Base-by-base conservation (phyloP, 257 asterid species). In the Petunia axillaris region DNA sequence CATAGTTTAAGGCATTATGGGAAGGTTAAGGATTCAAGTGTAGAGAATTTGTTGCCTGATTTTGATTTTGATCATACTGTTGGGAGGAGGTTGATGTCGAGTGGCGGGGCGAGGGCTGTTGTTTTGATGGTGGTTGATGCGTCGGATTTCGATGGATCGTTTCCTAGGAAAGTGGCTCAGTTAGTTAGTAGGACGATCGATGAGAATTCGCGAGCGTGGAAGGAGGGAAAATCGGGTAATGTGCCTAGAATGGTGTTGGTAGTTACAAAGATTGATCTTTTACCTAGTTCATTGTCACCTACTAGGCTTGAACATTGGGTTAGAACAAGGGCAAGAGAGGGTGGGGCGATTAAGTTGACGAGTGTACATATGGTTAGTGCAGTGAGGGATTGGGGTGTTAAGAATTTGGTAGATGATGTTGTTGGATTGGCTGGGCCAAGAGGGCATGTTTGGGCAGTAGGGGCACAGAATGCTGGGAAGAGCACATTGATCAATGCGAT, bases 391-490 rank as follows among this genome's bases (percentile, higher is more conserved):
- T 95, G 98, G 99, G 98, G 98, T 41, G 81, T 95, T 81, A 91
- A 87, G 91, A 92, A 87, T 75, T 89, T 95, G 85, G 87, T 91
- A 57, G 95, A 92, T 82, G 98, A 92, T 82, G 93, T 92, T 84
- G 90, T 90, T 40, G 84, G 53, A 39, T 83, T 91, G 87, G 94
- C 93, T 1, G 99, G 98, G 76, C 80, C 87, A 39, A 85, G 97
- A 87, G 99, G 99, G 70, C 91, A 88, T 46, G 97, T 94, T 16
- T 95, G 99, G 98, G 91, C 94, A 1, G 89, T 95, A 15, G 99
- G 98, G 73, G 97, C 95, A 35, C 98, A 93, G 82, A 95, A 95
- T 84, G 96, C 98, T 2, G 97, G 99, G 37, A 93, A 95, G 85
- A 92, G 97, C 84, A 92, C 98, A 1, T 79, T 95, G 87, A 84